Conservation (phyloP, 768 basidiomycete genomes). For the Tricholoma sp. region DNA sequence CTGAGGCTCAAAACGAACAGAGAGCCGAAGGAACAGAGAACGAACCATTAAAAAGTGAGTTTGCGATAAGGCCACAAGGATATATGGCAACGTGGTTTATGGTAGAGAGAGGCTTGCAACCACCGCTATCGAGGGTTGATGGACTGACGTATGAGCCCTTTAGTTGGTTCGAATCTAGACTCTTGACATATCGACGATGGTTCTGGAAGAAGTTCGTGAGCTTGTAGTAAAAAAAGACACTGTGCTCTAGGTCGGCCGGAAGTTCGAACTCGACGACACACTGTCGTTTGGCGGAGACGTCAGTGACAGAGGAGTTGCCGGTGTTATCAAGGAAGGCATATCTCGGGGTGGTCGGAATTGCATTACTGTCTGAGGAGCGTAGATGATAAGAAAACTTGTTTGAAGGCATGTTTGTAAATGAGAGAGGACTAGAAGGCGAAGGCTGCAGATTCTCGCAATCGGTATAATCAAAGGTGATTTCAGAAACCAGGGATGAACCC, state of each 20-base stretch:
- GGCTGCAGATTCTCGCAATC: constrained; percentile 70
- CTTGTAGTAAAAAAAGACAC: constrained; percentile 94
- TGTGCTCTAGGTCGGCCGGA: constrained; percentile 65
- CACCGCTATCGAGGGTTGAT: constrained; percentile 52
- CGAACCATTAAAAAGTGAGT: constrained; percentile 92
- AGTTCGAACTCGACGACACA: constrained; percentile 83
- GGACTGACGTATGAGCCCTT: constrained; percentile 59
- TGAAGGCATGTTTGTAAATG: constrained; percentile 54
- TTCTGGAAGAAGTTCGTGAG: constrained; percentile 97
- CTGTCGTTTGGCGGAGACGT: constrained; percentile 40
- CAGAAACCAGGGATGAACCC: constrained; percentile 78
- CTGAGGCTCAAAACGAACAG: constrained; percentile 1
- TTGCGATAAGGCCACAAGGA: constrained; percentile 96
- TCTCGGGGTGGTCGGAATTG: constrained; percentile 51
- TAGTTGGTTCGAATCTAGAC: constrained; percentile 79
- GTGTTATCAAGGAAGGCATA: constrained; percentile 72
- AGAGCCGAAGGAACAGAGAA: neutral
- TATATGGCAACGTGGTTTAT: constrained; percentile 61
- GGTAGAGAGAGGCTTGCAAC: constrained; percentile 86
- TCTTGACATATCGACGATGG: constrained; percentile 96
- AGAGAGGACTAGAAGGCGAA: constrained; percentile 29
- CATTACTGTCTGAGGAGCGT: constrained; percentile 46
- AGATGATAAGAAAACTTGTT: constrained; percentile 65
- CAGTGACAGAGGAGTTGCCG: constrained; percentile 37
- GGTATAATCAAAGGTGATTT: constrained; percentile 95